phyloP scores from a whole-genome alignment of 495 filamentous ascomycete species.

The Xylaria intraflava region DNA sequence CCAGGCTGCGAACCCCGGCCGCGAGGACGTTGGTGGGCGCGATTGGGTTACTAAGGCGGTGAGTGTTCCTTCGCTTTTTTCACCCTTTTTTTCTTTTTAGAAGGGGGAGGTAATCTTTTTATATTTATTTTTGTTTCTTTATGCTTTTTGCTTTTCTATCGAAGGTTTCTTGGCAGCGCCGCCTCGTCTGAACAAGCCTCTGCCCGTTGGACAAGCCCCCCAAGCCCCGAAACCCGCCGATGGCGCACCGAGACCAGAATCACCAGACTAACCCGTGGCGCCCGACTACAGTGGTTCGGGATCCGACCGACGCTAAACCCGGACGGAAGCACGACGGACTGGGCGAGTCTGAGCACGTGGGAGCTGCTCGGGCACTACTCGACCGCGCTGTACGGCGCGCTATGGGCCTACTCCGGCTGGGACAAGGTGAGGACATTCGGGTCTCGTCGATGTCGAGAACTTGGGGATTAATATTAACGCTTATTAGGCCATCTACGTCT shows the following conservation, averaged over 20 bases:
- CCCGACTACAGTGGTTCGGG: constrained; percentile 37
- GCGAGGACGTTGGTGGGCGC: constrained; percentile 31
- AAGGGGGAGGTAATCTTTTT: not conserved
- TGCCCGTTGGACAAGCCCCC: no score
- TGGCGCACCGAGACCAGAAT: not conserved
- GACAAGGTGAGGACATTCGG: constrained; percentile 41
- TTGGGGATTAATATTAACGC: not conserved
- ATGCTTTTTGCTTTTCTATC: not conserved
- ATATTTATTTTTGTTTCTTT: not conserved
- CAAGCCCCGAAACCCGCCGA: not conserved
- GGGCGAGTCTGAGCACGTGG: constrained; percentile 40
- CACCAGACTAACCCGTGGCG: not conserved
- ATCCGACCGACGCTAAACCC: constrained; percentile 36
- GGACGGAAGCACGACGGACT: constrained; percentile 44
- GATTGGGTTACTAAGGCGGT: constrained; percentile 45
- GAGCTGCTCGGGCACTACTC: constrained; percentile 47
- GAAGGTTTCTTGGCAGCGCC: not conserved
- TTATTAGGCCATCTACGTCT: constrained; percentile 46
- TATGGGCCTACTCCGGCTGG: constrained; percentile 57
- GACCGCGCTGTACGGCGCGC: constrained; percentile 46
- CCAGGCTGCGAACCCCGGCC: constrained; percentile 24
- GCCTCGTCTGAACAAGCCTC: no score
- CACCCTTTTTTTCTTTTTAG: no score
- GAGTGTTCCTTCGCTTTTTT: not conserved
- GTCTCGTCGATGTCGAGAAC: not conserved